Conservation (phyloP, 73 alveolate genomes). For the Tetrahymena borealis region DNA sequence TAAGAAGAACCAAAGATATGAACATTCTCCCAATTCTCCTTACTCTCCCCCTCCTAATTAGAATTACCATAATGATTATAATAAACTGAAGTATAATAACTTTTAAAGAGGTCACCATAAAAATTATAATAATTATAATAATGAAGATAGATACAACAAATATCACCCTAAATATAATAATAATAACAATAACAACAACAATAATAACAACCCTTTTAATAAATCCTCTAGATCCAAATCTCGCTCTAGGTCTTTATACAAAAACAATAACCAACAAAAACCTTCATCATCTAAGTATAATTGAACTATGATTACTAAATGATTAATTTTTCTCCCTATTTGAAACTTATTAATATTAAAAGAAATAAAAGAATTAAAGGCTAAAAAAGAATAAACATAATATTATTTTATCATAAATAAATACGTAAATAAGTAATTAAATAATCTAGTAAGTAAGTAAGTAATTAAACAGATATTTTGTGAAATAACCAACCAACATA, state of each 20-base stretch:
- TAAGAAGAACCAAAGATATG: background rate
- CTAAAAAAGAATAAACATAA: too few relatives aligned
- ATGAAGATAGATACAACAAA: background rate
- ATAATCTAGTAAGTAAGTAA: too few relatives aligned
- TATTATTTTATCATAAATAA: too few relatives aligned
- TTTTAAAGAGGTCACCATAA: background rate
- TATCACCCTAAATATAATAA: too few relatives aligned
- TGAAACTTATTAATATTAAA: too few relatives aligned
- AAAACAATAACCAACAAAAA: background rate
- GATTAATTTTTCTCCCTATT: too few relatives aligned
- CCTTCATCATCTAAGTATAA: background rate
- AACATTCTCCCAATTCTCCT: background rate
- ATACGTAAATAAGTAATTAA: too few relatives aligned
- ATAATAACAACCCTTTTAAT: background rate
- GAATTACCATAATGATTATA: background rate
- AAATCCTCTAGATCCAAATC: background rate
- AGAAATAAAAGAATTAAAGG: too few relatives aligned
- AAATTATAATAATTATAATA: background rate
- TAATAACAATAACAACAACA: background rate
- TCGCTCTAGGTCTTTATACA: background rate
- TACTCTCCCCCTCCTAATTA: background rate
- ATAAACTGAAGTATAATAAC: background rate
- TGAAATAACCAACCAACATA: too few relatives aligned
- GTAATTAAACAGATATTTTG: too few relatives aligned
- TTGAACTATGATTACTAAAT: too few relatives aligned